Base-by-base conservation (phyloP, 306 rosid species). In the Fagus sylvatica region DNA sequence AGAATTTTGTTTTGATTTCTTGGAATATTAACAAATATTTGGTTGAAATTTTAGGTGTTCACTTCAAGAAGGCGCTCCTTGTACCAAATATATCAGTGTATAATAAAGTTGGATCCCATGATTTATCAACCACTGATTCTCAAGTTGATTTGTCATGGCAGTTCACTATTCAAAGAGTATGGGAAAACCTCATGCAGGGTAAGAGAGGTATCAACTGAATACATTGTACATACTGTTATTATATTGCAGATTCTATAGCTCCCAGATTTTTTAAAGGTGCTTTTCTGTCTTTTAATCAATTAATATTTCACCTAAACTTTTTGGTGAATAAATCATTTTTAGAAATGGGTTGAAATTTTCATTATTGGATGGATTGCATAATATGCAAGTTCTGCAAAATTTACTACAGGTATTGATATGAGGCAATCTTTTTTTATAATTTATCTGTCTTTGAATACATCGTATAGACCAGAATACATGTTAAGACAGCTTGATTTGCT, bases 91-190 rank as follows among this genome's bases (percentile, higher is more conserved):
- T 78, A 76, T 95, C 98, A 46, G 72, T 89, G 76, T 89, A 88
- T 78, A 37, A 85, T 85, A 95, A 91, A 89, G 96, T 92, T 65
- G 98, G 98, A 56, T 84, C 93, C 22, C 93, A 88, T 85, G 80
- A 88, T 74, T 76, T 69, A 84, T 59, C 91, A 55, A 79, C 84
- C 4, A 66, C 82, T 6, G 90, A 86, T 65, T 71, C 87, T 84
- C 84, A 87, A 73, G 86, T 87, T 59, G 98, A 95, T 86, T 89
- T 95, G 73, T 91, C 98, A 0, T 92, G 98, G 98, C 98, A 95
- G 83, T 85, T 89, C 19, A 75, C 81, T 69, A 90, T 95, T 77
- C 93, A 88, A 86, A 89, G 84, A 79, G 88, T 83, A 72, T 95
- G 98, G 98, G 96, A 95, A 82, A 90, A 81, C 83, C 88, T 89